Conservation (phyloP, 176 grass and related monocot species). For the Eremochloa ophiuroides region DNA sequence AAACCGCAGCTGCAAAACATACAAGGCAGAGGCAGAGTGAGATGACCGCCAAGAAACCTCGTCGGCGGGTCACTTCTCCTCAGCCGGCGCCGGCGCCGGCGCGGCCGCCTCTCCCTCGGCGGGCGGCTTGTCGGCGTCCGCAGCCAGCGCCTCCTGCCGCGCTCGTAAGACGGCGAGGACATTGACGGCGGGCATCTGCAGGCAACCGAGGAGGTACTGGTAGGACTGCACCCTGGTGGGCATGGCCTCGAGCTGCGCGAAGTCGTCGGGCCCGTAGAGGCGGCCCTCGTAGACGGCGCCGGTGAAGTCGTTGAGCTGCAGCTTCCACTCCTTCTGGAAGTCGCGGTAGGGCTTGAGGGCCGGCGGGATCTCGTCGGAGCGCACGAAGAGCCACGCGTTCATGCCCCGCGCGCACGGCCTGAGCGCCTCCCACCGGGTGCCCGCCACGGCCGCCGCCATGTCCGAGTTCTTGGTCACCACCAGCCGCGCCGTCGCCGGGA, state of each 20-base stretch:
- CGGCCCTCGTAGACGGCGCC: slow-evolving; percentile 88
- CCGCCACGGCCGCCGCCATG: slow-evolving; percentile 65
- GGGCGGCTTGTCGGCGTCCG: slow-evolving; percentile 10
- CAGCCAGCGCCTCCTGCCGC: slow-evolving; percentile 37
- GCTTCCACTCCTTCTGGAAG: slow-evolving; percentile 85
- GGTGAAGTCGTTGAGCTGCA: slow-evolving; percentile 90
- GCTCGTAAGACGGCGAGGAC: slow-evolving; percentile 52
- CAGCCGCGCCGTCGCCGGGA: slow-evolving; percentile 51
- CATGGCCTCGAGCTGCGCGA: slow-evolving; percentile 80
- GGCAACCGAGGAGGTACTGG: slow-evolving; percentile 70
- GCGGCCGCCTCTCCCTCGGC: not conserved
- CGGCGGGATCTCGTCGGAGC: slow-evolving; percentile 87
- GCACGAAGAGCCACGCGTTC: slow-evolving; percentile 99
- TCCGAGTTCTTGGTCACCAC: slow-evolving; percentile 92
- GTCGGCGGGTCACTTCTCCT: slow-evolving; percentile 23
- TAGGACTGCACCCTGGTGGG: slow-evolving; percentile 74
- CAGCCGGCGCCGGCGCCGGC: not conserved
- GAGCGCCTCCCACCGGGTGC: slow-evolving; percentile 75
- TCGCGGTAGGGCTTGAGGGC: slow-evolving; percentile 76
- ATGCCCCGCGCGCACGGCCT: slow-evolving; percentile 78
- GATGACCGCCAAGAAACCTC: not conserved
- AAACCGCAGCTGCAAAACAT: not conserved
- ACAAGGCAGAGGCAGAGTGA: not conserved
- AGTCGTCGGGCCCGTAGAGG: slow-evolving; percentile 86
- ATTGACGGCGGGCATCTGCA: slow-evolving; percentile 74